Conservation (phyloP, 805 yeast species). For the Yarrowia deformans region DNA sequence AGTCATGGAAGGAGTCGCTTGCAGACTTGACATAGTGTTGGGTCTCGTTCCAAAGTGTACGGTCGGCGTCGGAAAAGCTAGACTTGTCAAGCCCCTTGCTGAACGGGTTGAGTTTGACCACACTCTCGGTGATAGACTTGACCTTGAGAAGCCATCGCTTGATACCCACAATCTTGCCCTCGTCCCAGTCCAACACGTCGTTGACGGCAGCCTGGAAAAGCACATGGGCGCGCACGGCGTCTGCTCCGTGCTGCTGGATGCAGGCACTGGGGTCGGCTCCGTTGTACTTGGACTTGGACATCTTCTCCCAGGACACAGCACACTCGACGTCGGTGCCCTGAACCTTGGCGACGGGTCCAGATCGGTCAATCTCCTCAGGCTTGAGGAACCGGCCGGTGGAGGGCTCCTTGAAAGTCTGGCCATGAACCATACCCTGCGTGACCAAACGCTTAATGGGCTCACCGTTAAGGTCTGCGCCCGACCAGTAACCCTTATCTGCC, state of each 20-base stretch:
- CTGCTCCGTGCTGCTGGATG: slow-evolving; percentile 83
- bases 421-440: slow-evolving; percentile 99
- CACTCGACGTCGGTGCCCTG: slow-evolving; percentile 62
- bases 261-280: slow-evolving; percentile 90
- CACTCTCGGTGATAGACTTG: slow-evolving; percentile 45
- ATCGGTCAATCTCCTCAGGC: slow-evolving; percentile 72
- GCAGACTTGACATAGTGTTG: slow-evolving; percentile 59
- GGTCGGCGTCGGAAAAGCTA: slow-evolving; percentile 56
- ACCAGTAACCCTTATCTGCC: slow-evolving; percentile 71
- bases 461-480: slow-evolving; percentile 61
- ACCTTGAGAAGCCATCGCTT: slow-evolving; percentile 84
- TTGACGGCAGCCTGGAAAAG: slow-evolving; percentile 89
- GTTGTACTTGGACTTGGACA: slow-evolving; percentile 95
- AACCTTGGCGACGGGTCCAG: slow-evolving; percentile 55
- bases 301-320: slow-evolving; percentile 74
- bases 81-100: slow-evolving; percentile 42
- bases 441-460: slow-evolving; percentile 85
- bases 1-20: slow-evolving; percentile 64
- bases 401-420: slow-evolving; percentile 80
- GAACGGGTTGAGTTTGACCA: background rate
- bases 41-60: slow-evolving; percentile 63
- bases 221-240: slow-evolving; percentile 92
- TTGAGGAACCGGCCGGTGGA: slow-evolving; percentile 74
- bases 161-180: slow-evolving; percentile 80
- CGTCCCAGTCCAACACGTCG: slow-evolving; percentile 90